phyloP scores from a whole-genome alignment of 2,329 filamentous ascomycete species.

The Trichoderma afroharzianum region DNA sequence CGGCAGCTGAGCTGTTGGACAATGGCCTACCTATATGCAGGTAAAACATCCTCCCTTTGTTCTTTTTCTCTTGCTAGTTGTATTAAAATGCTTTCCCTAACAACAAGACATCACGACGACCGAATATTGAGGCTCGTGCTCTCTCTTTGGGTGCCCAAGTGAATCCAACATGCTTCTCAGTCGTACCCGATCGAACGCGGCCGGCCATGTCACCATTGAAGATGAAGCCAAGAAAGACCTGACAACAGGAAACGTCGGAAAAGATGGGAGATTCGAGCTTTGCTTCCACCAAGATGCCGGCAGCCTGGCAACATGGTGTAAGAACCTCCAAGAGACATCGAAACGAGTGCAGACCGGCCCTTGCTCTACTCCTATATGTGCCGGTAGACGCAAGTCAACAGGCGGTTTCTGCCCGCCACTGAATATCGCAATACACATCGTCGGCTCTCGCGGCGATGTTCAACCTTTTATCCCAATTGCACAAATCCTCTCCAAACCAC shows the following conservation, averaged over 20 bases:
- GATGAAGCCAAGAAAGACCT: slow-evolving; percentile 21
- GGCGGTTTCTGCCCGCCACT: slow-evolving; percentile 25
- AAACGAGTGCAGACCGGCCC: neutral
- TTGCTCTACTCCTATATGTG: neutral
- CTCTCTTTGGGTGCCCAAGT: neutral
- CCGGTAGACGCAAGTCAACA: neutral
- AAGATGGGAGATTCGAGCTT: slow-evolving; percentile 31
- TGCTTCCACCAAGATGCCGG: slow-evolving; percentile 30
- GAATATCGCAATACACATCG: slow-evolving; percentile 33
- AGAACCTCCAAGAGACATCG: slow-evolving; percentile 21
- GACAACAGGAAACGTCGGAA: slow-evolving; percentile 27
- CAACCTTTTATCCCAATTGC: slow-evolving; percentile 60
- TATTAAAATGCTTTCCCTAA: neutral
- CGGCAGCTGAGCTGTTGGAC: neutral
- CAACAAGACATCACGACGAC: neutral
- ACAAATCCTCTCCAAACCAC: slow-evolving; percentile 34
- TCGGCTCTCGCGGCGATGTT: slow-evolving; percentile 32
- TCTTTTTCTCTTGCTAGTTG: neutral
- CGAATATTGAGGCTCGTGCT: neutral
- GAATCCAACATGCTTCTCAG: slow-evolving; percentile 8
- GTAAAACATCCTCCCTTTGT: neutral
- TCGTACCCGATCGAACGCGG: slow-evolving; percentile 24
- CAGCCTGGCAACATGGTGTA: slow-evolving; percentile 27
- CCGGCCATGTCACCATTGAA: slow-evolving; percentile 27
- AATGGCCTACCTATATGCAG: neutral